Conservation (phyloP, 108 stramenopile genomes). For the Cylindrotheca closterium region DNA sequence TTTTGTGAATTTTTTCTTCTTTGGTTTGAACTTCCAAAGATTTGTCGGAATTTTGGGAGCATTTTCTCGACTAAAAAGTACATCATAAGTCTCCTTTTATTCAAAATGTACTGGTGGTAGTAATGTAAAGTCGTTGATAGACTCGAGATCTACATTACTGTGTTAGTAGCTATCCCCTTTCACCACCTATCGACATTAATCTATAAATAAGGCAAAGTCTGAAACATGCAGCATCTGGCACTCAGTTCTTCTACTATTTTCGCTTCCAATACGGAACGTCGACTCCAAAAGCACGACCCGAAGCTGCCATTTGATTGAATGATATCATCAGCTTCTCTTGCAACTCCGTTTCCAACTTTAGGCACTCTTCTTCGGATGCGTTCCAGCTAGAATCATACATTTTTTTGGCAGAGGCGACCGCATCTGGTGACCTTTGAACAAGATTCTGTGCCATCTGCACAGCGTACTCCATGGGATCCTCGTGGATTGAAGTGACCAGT, state of each 20-base stretch:
- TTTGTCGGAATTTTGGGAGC: too few species aligned
- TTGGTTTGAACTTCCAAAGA: too few species aligned
- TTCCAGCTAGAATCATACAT: conserved; percentile 83
- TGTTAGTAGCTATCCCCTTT: too few species aligned
- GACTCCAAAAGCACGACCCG: conserved; percentile 72
- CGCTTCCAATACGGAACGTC: conserved; percentile 71
- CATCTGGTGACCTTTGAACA: conserved; percentile 78
- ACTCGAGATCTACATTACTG: too few species aligned
- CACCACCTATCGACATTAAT: too few species aligned
- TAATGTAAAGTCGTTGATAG: too few species aligned
- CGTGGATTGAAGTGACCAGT: conserved; percentile 75
- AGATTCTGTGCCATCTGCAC: conserved; percentile 62
- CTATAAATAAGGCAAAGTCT: too few species aligned
- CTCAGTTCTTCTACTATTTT: conserved; percentile 42
- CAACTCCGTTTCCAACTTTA: conserved; percentile 67
- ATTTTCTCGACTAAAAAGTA: too few species aligned
- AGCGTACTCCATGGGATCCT: conserved; percentile 78
- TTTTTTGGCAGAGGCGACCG: conserved; percentile 75
- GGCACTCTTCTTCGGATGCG: conserved; percentile 53
- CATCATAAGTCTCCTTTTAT: too few species aligned
- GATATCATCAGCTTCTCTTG: conserved; percentile 70
- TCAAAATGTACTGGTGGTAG: too few species aligned
- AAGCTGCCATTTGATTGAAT: conserved; percentile 84
- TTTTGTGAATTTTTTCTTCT: too few species aligned
- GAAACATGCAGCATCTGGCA: too few species aligned